phyloP scores from a whole-genome alignment of 2,329 filamentous ascomycete genomes.

The Stagonosporopsis rhizophila region DNA sequence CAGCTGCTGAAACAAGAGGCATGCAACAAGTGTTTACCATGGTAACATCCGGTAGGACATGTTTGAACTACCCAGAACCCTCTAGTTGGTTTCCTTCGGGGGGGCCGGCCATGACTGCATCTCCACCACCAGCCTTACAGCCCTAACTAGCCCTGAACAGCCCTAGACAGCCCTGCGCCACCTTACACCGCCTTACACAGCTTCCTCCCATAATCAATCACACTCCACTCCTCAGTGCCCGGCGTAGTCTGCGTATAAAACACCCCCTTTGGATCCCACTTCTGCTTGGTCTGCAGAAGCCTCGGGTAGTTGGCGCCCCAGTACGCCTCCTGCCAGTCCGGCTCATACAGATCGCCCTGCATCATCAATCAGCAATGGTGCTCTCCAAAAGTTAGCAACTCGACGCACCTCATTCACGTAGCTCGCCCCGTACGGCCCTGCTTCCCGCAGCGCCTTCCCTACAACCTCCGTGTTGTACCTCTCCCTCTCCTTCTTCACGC shows the following conservation, averaged over 20 bases:
- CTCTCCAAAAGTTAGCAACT: too few relatives aligned
- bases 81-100: too few relatives aligned
- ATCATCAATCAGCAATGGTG: constrained; percentile 1
- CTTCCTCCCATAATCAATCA: constrained; percentile 46
- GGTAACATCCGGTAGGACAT: too few relatives aligned
- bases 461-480: constrained; percentile 41
- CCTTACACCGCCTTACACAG: constrained; percentile 38
- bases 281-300: constrained; percentile 39
- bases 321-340: constrained; percentile 46
- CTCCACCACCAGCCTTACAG: neutral
- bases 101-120: neutral
- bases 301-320: constrained; percentile 46
- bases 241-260: constrained; percentile 47
- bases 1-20: too few relatives aligned
- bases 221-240: constrained; percentile 45
- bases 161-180: too few relatives aligned
- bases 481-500: constrained; percentile 36
- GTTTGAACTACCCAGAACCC: too few relatives aligned
- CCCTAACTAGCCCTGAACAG: neutral
- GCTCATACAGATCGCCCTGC: constrained; percentile 46
- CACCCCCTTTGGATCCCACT: constrained; percentile 46
- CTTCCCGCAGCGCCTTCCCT: constrained; percentile 40
- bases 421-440: constrained; percentile 39
- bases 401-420: constrained; percentile 43
- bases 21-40: too few relatives aligned